These are phyloP conservation scores for Tetraselmis chui DNA, from an alignment of 139 green algal species.

Conservation along the genomic window DNA sequence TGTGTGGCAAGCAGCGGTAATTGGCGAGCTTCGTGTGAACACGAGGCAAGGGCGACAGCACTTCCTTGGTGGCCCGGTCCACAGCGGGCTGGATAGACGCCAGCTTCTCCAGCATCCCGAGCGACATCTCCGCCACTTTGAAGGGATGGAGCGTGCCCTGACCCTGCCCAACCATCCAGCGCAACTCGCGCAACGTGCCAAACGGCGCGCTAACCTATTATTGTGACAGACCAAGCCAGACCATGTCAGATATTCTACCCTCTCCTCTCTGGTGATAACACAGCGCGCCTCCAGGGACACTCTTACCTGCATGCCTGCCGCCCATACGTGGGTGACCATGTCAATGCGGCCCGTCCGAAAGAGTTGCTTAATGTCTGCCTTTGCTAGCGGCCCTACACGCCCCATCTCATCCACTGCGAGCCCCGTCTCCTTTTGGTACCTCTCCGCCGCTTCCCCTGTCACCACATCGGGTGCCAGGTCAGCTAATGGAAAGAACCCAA, in stretches of 20 bases:
- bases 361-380: conserved; percentile 58
- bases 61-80: conserved; percentile 33
- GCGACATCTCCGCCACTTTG: conserved; percentile 22
- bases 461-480: too few species aligned
- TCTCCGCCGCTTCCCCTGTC: too few species aligned
- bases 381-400: conserved; percentile 58
- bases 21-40: conserved; percentile 59
- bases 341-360: conserved; percentile 35
- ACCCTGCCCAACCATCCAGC: conserved; percentile 56
- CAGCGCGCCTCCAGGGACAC: too few species aligned
- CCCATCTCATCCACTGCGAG: conserved; percentile 10
- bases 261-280: too few species aligned
- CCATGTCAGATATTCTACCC: too few species aligned
- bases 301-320: conserved; percentile 45
- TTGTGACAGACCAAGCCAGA: background rate
- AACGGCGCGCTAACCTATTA: conserved; percentile 28
- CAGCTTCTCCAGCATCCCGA: conserved; percentile 55
- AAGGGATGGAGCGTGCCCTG: conserved; percentile 24
- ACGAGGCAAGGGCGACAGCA: conserved; percentile 68
- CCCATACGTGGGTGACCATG: conserved; percentile 44
- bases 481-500: too few species aligned
- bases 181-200: conserved; percentile 60
- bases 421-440: conserved; percentile 7
- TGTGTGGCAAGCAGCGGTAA: conserved; percentile 65
- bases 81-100: conserved; percentile 49